Conservation (phyloP, 345 rosid genomes). For the Cochlearia excelsa region DNA sequence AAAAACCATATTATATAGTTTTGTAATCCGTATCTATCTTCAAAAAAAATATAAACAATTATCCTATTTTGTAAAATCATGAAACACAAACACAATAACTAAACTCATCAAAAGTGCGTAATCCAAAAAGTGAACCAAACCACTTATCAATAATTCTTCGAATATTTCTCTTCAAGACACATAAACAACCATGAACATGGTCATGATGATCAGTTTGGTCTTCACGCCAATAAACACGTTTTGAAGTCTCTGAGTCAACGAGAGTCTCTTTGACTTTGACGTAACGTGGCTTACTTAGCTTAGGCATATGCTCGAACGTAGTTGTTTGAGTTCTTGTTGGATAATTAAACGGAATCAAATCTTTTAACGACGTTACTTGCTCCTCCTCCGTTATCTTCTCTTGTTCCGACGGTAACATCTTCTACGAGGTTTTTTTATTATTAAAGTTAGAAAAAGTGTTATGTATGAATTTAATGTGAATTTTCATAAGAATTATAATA, state of each 20-base stretch:
- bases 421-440: too few species aligned
- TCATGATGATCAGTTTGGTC: background rate
- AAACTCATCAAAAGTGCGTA: constrained; percentile 20
- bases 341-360: constrained; percentile 11
- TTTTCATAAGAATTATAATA: too few species aligned
- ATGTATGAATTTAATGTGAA: too few species aligned
- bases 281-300: background rate
- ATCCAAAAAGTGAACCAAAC: constrained; percentile 34
- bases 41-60: too few species aligned
- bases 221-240: constrained; percentile 25
- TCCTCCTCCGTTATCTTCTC: background rate
- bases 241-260: constrained; percentile 12
- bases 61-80: too few species aligned
- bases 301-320: constrained; percentile 19
- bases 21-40: background rate
- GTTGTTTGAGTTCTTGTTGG: constrained; percentile 22
- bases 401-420: too few species aligned
- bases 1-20: too few species aligned
- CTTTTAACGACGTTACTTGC: constrained; percentile 14
- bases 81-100: background rate
- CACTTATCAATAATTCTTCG: constrained; percentile 26
- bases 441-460: too few species aligned
- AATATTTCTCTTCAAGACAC: constrained; percentile 20
- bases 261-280: constrained; percentile 30
- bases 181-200: constrained; percentile 14